Conservation (phyloP, 352 stramenopile species). For the Globisporangium rhizosaccharum region DNA sequence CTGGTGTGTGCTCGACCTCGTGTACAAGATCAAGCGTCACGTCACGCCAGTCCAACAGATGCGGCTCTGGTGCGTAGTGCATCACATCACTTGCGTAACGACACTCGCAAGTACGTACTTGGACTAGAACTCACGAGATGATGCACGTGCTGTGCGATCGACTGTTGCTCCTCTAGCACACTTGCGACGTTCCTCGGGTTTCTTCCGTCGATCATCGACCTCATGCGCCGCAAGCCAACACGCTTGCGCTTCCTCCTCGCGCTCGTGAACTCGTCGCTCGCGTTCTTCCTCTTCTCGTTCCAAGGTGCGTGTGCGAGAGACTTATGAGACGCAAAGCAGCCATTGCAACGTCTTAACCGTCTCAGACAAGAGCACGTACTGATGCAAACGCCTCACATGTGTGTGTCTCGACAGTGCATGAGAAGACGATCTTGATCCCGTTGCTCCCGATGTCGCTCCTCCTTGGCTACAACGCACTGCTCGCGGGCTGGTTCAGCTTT, state of each 20-base stretch:
- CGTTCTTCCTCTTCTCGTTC: slow-evolving; percentile 97
- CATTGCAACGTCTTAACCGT: too few species aligned
- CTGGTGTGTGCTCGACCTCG: slow-evolving; percentile 91
- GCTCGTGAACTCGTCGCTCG: slow-evolving; percentile 81
- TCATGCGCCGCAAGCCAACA: slow-evolving; percentile 59
- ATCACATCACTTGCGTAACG: neutral
- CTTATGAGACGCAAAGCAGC: neutral
- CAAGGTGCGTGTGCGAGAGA: slow-evolving; percentile 36
- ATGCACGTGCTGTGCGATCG: too few species aligned
- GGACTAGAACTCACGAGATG: neutral
- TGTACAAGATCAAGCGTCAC: slow-evolving; percentile 62
- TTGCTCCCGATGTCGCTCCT: slow-evolving; percentile 90
- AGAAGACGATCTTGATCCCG: slow-evolving; percentile 95
- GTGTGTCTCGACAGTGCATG: slow-evolving; percentile 74
- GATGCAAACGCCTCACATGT: too few species aligned
- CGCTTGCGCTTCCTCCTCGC: slow-evolving; percentile 79
- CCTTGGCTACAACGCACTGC: slow-evolving; percentile 43
- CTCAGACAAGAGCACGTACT: too few species aligned
- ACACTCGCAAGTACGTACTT: neutral
- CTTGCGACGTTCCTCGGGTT: slow-evolving; percentile 81
- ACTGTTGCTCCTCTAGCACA: slow-evolving; percentile 26
- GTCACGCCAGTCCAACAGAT: slow-evolving; percentile 55
- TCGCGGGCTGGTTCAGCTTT: slow-evolving; percentile 73
- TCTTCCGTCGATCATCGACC: slow-evolving; percentile 74
- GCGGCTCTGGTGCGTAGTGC: slow-evolving; percentile 48